phyloP scores from a whole-genome alignment of 306 rosid genomes.

The Hippophae tibetana region DNA sequence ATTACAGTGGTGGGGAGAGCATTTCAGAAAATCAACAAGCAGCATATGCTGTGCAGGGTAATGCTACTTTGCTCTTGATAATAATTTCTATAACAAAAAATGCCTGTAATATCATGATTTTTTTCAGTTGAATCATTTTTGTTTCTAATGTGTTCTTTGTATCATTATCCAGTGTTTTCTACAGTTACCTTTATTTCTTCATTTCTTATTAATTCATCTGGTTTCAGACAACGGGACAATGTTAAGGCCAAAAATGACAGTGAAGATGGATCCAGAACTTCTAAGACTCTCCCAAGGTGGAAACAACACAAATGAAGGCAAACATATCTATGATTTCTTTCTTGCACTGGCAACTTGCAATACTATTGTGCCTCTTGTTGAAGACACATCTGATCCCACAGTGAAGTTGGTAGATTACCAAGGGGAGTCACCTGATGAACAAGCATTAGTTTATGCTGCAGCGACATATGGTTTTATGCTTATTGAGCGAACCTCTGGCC shows the following conservation, averaged over 20 bases:
- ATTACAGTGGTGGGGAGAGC: constrained; percentile 39
- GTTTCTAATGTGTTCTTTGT: constrained; percentile 2
- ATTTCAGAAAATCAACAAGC: constrained; percentile 31
- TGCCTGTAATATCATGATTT: not conserved
- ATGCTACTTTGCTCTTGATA: constrained; percentile 1
- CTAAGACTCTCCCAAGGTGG: constrained; percentile 39
- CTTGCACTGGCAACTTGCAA: constrained; percentile 94
- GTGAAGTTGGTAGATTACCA: constrained; percentile 81
- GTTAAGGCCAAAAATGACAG: constrained; percentile 72
- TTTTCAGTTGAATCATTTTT: not conserved
- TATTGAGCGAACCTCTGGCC: constrained; percentile 85
- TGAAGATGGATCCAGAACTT: constrained; percentile 59
- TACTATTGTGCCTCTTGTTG: constrained; percentile 83
- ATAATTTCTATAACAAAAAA: not conserved
- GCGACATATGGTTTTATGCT: constrained; percentile 87
- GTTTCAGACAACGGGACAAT: constrained; percentile 51
- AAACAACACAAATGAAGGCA: constrained; percentile 31
- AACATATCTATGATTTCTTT: constrained; percentile 59
- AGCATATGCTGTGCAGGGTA: constrained; percentile 55
- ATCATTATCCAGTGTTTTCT: not conserved
- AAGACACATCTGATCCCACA: constrained; percentile 53
- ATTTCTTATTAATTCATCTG: constrained; percentile 17
- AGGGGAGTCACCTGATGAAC: constrained; percentile 99
- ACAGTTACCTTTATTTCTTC: constrained; percentile 3
- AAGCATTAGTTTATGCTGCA: constrained; percentile 85